Conservation (phyloP, 306 rosid species). For the Luffa acutangula region DNA sequence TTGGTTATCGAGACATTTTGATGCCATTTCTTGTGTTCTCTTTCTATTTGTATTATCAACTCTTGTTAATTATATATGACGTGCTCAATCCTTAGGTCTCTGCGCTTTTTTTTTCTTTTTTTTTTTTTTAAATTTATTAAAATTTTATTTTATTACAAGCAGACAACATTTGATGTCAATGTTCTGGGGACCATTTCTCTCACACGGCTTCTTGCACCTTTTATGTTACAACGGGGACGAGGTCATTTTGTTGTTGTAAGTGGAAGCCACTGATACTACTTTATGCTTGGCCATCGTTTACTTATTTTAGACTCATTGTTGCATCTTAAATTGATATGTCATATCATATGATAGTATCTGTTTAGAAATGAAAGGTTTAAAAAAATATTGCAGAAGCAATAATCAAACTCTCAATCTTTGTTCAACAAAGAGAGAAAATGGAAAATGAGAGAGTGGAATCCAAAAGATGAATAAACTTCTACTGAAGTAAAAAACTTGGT, state of each 20-base stretch:
- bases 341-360: background rate
- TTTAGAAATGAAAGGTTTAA: too few species aligned
- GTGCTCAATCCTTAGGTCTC: background rate
- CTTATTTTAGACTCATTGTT: background rate
- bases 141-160: conserved; percentile 7
- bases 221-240: conserved; percentile 73
- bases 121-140: background rate
- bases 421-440: too few species aligned
- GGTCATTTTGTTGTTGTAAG: conserved; percentile 99
- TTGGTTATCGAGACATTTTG: background rate
- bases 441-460: too few species aligned
- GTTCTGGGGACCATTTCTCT: conserved; percentile 87
- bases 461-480: too few species aligned
- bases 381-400: too few species aligned
- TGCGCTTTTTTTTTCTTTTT: background rate
- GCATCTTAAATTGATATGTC: background rate
- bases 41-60: background rate
- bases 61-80: background rate
- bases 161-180: conserved; percentile 83
- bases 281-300: background rate
- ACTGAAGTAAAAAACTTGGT: too few species aligned
- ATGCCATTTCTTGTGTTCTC: background rate
- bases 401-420: too few species aligned
- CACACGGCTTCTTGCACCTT: conserved; percentile 71
- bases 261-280: conserved; percentile 9